Evolutionary conservation across 192 early-diverging fungal genomes (phyloP), one percentile per base, ranked within the genome.

Genomic region (Irineochytrium annulatum): DNA sequence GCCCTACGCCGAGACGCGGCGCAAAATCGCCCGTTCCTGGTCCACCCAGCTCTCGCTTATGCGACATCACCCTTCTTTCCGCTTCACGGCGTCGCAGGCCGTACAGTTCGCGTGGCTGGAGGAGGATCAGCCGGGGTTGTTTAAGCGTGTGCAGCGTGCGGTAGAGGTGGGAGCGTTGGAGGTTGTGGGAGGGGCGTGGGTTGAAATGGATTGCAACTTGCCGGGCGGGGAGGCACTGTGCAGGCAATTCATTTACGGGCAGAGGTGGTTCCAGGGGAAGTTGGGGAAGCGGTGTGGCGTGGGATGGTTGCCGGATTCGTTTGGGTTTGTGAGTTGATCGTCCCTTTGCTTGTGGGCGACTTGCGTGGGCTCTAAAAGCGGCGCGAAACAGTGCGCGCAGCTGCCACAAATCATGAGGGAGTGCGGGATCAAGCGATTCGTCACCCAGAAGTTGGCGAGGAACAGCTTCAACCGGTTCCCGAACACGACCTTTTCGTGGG

Each of bases 391-490:
- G 37, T 13, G 11, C 11, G 49, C 52, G 26, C 76, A 80, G 57
- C 57, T 98, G 32, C 95, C 95, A 6, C 95, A 98, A 79, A 91
- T 98, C 27, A 75, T 94, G 24, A 61, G 27, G 11, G 8, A n/a
- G 37, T 13, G 6, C 6, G 24, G 53, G 20, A 31, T 90, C 43
- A 72, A 92, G 70, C 96, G 94, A 67, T 98, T 98, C 57, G 96
- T 93, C 67, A 98, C 94, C 2, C 95, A 96, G 70, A 98, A 98
- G 69, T 74, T 98, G 37, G 92, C 90, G 20, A 96, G 95, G 95
- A 97, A 95, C 75, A 94, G 91, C 69, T 90, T 98, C 68, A 98
- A 98, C 77, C 90, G 44, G 87, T 96, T 98, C 68, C 95, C 95
- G 5, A 79, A 93, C 62, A 93, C 95, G 0, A 93, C 94, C 3